Evolutionary conservation across 129 eudicot species (phyloP), one percentile per base, ranked within the genome.

Genomic region (Dittrichia graveolens): DNA sequence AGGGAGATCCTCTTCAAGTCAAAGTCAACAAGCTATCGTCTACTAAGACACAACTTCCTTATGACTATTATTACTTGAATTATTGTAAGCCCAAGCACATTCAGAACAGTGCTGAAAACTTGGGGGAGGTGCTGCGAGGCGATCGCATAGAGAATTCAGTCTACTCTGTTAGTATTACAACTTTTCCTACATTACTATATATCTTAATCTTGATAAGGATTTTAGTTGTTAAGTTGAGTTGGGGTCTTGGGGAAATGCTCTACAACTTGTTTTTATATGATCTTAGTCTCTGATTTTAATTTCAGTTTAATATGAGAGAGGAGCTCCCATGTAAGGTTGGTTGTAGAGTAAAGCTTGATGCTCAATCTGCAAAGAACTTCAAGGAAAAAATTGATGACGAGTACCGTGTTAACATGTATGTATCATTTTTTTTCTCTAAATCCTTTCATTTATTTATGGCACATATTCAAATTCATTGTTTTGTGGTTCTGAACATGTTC

Each of bases 21-120:
- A 92, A 92, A 88, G 98, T 92, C 77, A 92, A 89, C 91, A 92
- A 92, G 77, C 91, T 92, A 57, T 92, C 96, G 4, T 92, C 98
- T 57, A 89, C 91, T 8, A 92, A 92, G 86, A 91, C 97, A 19
- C 97, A 89, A 58, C 95, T 92, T 81, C 98, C 98, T 12, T 92
- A 92, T 87, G 98, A 92, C 85, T 92, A 81, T 87, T 92, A 92
- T 46, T 92, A 49, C 88, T 79, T 92, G 83, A 87, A 76, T 16
- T 89, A 86, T 79, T 92, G 98, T 75, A 92, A 89, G 78, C 98
- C 98, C 7, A 37, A 75, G 8, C 82, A 81, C 64, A 92, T 92
- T 69, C 72, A 46, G 72, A 89, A 92, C 81, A 90, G 82, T 81
- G 98, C 96, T 55, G 96, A 92, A 72, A 92, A 92, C 79, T 82